Percentiles rank a stretch among this genome's conserved stretches.
These are phyloP conservation scores for Suhomyces bolitotheri DNA, from an alignment of 1,139 yeast species.

Conservation along the genomic window DNA sequence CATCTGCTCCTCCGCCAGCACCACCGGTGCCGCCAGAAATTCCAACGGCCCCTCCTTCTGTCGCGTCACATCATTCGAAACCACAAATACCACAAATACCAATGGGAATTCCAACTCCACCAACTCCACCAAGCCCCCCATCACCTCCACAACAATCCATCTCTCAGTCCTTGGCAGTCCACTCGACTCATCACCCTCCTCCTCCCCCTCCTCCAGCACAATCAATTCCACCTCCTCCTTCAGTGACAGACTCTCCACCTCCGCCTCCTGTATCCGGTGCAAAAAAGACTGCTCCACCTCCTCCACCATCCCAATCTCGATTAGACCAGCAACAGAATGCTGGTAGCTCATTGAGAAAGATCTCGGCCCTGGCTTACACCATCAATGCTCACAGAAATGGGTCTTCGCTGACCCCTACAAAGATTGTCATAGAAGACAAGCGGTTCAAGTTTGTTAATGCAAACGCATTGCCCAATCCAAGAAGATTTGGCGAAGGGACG, in stretches of 20 bases:
- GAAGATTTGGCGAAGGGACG: conserved; percentile 60
- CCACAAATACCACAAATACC: too few species aligned
- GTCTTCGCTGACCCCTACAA: conserved; percentile 17
- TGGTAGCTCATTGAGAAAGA: conserved; percentile 53
- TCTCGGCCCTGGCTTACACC: conserved; percentile 60
- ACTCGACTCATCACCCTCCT: conserved; percentile 7
- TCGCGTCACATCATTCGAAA: too few species aligned
- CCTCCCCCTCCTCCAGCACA: conserved; percentile 9
- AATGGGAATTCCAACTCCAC: conserved; percentile 18
- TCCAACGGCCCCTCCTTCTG: conserved; percentile 14
- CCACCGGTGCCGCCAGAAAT: conserved; percentile 12
- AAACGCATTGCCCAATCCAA: conserved; percentile 76
- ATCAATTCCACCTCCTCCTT: conserved; percentile 12
- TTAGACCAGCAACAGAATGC: conserved; percentile 48
- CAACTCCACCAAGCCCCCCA: conserved; percentile 10
- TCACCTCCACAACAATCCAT: conserved; percentile 8
- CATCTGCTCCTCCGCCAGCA: conserved; percentile 3
- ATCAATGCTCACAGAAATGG: conserved; percentile 31
- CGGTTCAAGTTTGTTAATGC: conserved; percentile 73
- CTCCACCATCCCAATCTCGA: conserved; percentile 36
- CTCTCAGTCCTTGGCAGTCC: neutral
- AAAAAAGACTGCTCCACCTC: conserved; percentile 16
- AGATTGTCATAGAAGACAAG: conserved; percentile 64
- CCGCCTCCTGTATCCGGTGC: conserved; percentile 13
- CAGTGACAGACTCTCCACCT: conserved; percentile 15